Evolutionary conservation across 1,284 basidiomycete species (phyloP).

Genomic region (Porodaedalea pini): DNA sequence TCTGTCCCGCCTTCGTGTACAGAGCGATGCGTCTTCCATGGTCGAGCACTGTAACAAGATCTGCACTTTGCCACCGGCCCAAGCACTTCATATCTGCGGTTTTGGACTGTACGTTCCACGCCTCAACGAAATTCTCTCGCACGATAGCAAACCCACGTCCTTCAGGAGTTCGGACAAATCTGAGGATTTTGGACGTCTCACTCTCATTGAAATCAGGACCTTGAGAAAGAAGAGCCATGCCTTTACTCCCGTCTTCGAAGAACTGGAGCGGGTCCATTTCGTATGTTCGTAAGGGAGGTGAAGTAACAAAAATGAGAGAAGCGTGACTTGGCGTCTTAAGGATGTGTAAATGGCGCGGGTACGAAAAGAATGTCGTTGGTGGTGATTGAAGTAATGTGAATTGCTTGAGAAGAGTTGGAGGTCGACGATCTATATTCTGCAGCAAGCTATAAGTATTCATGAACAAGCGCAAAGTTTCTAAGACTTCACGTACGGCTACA

Average conservation of each 20-base stretch:
- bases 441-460: neutral
- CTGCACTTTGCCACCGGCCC: conserved; percentile 49
- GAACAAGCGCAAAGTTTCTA: neutral
- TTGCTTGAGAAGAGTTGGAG: conserved; percentile 79
- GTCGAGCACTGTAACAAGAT: conserved; percentile 65
- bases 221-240: conserved; percentile 42
- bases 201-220: conserved; percentile 38
- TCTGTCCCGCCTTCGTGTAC: conserved; percentile 2
- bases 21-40: conserved; percentile 38
- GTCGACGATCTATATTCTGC: conserved; percentile 84
- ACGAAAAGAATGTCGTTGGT: conserved; percentile 43
- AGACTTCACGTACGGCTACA: conserved; percentile 66
- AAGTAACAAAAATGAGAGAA: conserved; percentile 53
- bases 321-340: conserved; percentile 43
- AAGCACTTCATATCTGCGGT: conserved; percentile 43
- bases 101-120: conserved; percentile 51
- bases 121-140: conserved; percentile 55
- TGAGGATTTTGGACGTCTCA: conserved; percentile 50
- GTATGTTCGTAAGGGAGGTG: conserved; percentile 56
- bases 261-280: conserved; percentile 52
- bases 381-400: conserved; percentile 66
- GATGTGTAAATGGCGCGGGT: conserved; percentile 50
- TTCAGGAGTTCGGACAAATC: conserved; percentile 72
- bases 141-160: conserved; percentile 68
- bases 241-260: conserved; percentile 54